A percentile compares a stretch with the other conserved stretches of the same genome.
Conservation (phyloP, 495 filamentous ascomycete genomes). For the Xylaria cubensis region DNA sequence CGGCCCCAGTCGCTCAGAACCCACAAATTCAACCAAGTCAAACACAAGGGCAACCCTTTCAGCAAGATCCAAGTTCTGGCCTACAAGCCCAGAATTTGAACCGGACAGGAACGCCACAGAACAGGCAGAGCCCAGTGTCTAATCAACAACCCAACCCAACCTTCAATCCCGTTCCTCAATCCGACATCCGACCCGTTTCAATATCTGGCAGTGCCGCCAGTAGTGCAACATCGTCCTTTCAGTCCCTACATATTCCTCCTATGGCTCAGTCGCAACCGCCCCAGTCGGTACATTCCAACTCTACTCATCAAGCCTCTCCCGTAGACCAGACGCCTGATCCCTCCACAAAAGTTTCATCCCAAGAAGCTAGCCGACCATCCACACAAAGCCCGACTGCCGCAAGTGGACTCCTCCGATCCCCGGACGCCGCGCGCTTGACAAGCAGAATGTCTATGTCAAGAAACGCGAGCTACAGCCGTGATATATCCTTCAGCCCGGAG, state of each 20-base stretch:
- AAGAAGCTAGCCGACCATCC: neutral
- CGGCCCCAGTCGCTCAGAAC: neutral
- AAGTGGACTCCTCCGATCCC: constrained; percentile 13
- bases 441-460: constrained; percentile 32
- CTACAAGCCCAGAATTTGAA: neutral
- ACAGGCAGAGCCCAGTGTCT: neutral
- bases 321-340: neutral
- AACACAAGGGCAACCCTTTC: neutral
- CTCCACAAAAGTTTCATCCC: neutral
- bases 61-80: neutral
- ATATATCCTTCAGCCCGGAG: constrained; percentile 37
- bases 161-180: constrained; percentile 21
- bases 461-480: constrained; percentile 16
- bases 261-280: constrained; percentile 6
- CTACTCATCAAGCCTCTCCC: constrained; percentile 16
- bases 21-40: neutral
- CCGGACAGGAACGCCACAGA: neutral
- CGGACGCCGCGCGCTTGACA: constrained; percentile 30
- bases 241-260: constrained; percentile 36
- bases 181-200: neutral
- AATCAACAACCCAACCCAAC: neutral
- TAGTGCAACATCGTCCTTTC: constrained; percentile 21
- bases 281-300: constrained; percentile 5
- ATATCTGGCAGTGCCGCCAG: neutral
- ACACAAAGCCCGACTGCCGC: neutral